Evolutionary conservation across 2,329 filamentous ascomycete genomes (phyloP).

Genomic region (Westerdykella sp.): DNA sequence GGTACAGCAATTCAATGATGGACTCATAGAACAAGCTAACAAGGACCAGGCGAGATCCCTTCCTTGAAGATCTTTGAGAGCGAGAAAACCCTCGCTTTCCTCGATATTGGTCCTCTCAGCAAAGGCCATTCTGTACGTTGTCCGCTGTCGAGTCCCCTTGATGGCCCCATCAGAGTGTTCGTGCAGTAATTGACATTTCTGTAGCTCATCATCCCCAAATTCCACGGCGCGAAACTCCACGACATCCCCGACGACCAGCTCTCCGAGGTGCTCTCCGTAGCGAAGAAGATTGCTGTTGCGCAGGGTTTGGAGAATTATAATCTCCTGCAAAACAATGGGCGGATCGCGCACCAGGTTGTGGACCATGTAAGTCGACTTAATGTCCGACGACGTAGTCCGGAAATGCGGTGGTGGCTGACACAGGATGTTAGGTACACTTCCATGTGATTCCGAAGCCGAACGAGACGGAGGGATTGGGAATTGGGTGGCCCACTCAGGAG

Average conservation of each 20-base stretch:
- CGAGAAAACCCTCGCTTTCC: slow-evolving; percentile 88
- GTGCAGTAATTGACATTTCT: neutral
- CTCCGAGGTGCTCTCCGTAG: slow-evolving; percentile 72
- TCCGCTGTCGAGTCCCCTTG: neutral
- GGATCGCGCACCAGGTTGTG: slow-evolving; percentile 84
- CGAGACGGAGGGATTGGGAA: slow-evolving; percentile 66
- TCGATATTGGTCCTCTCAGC: slow-evolving; percentile 88
- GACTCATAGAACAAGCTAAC: slow-evolving; percentile 6
- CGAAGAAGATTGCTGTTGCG: slow-evolving; percentile 79
- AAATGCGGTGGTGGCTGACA: neutral
- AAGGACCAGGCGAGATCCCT: slow-evolving; percentile 74
- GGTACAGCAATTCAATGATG: slow-evolving; percentile 45
- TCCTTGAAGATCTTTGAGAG: slow-evolving; percentile 95
- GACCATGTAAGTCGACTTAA: slow-evolving; percentile 62
- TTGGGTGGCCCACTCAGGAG: slow-evolving; percentile 71
- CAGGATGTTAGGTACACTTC: slow-evolving; percentile 65
- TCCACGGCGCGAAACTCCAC: slow-evolving; percentile 82
- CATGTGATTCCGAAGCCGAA: slow-evolving; percentile 98
- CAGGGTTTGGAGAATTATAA: slow-evolving; percentile 79
- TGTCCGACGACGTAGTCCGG: neutral
- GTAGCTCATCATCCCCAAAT: slow-evolving; percentile 92
- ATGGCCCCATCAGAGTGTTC: neutral
- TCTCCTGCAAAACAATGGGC: slow-evolving; percentile 92
- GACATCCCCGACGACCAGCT: slow-evolving; percentile 91
- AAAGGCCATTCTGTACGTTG: slow-evolving; percentile 75